phyloP scores from a whole-genome alignment of 345 rosid species.

The Brassica nigra region DNA sequence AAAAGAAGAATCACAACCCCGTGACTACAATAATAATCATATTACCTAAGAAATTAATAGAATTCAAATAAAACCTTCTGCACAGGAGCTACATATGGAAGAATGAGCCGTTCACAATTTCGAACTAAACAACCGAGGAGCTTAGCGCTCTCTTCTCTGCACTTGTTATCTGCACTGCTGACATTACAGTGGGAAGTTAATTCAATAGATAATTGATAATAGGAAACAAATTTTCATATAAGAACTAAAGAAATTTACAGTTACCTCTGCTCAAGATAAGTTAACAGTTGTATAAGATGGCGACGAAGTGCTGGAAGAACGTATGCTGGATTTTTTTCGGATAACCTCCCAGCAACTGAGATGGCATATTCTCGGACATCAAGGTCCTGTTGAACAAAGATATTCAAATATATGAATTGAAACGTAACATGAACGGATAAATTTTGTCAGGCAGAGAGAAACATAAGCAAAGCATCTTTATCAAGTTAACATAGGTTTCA shows the following conservation, averaged over 20 bases:
- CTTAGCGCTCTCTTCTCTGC: slow-evolving; percentile 97
- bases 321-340: slow-evolving; percentile 97
- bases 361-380: slow-evolving; percentile 94
- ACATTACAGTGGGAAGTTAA: slow-evolving; percentile 47
- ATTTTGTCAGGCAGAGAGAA: slow-evolving; percentile 12
- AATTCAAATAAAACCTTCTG: slow-evolving; percentile 72
- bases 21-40: slow-evolving; percentile 18
- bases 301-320: slow-evolving; percentile 99
- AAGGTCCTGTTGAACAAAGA: slow-evolving; percentile 66
- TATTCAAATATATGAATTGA: slow-evolving; percentile 18
- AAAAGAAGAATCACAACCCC: slow-evolving; percentile 21
- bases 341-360: slow-evolving; percentile 91
- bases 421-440: slow-evolving; percentile 10
- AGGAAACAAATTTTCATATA: slow-evolving; percentile 13
- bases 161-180: slow-evolving; percentile 97
- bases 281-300: slow-evolving; percentile 93
- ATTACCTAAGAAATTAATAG: slow-evolving; percentile 26
- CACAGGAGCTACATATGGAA: slow-evolving; percentile 91
- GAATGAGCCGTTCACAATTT: slow-evolving; percentile 86
- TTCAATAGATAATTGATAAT: slow-evolving; percentile 21
- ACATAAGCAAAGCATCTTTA: slow-evolving; percentile 25
- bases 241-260: slow-evolving; percentile 14
- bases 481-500: slow-evolving; percentile 19
- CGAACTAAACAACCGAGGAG: slow-evolving; percentile 96
- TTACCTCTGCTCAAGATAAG: slow-evolving; percentile 95